Evolutionary conservation across 176 grass and related monocot genomes (phyloP), one percentile per base, ranked within the genome.

Genomic region (Juncus inflexus): DNA sequence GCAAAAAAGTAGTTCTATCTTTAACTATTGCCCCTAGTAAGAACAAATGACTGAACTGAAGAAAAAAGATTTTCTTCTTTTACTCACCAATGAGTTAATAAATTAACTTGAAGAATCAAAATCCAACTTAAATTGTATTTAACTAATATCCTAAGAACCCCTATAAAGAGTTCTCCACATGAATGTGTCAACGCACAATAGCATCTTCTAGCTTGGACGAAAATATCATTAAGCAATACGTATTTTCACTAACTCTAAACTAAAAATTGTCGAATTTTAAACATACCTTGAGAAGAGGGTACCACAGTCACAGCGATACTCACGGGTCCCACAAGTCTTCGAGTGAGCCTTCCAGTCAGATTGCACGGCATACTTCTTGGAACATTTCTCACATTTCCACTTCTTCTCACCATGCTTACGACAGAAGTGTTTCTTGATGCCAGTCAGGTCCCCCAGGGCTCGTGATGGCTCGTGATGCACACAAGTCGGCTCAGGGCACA

Each of bases 401-500:
- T 99, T 99, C 85, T 99, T 99, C 85, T 99, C 94, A 52, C 94
- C 94, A 81, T 99, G 94, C 88, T 99, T 99, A 52, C 94, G 94
- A 85, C 85, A 90, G 83, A 54, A 99, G 80, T 99, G 94, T 78
- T 99, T 99, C 80, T 97, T 97, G 85, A 97, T 89, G 0, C 92
- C 92, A 0, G 92, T 97, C 40, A 97, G 78, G 80, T 97, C 92
- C 42, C 92, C 92, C 8, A 97, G 82, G 2, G 92, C 92, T 12
- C 92, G 82, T 1, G 94, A 77, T 6, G 94, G 85, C 41, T 97
- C 88, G 62, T 97, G 94, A 80, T 97, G 94, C 69, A 97, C 94
- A 78, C 94, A 97, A 8, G 81, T 84, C 54, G 87, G 69, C 92
- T 96, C 92, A 7, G 92, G 92, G 84, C 92, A 96, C 35, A 96